phyloP scores from a whole-genome alignment of 2,329 filamentous ascomycete genomes.

The Teratosphaeriaceae sp. region DNA sequence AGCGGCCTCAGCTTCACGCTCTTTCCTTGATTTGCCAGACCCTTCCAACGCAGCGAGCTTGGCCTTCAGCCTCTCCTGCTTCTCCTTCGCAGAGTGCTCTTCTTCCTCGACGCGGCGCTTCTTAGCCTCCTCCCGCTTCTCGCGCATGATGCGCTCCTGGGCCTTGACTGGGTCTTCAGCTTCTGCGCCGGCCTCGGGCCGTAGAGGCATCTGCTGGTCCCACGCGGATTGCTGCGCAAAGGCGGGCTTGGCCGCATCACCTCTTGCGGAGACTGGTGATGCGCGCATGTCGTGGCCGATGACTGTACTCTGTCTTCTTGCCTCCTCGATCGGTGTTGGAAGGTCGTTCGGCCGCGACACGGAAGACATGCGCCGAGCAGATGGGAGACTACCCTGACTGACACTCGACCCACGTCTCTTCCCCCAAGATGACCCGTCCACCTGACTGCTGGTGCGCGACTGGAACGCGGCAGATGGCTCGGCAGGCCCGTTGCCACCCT shows the following conservation, averaged over 20 bases:
- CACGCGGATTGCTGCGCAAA: slow-evolving; percentile 26
- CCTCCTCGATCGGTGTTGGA: slow-evolving; percentile 28
- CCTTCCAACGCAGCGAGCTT: slow-evolving; percentile 28
- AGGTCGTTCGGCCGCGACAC: slow-evolving; percentile 36
- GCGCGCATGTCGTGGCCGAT: slow-evolving; percentile 31
- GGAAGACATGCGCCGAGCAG: slow-evolving; percentile 55
- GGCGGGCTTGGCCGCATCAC: slow-evolving; percentile 13
- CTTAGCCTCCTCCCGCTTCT: slow-evolving; percentile 31
- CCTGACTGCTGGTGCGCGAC: slow-evolving; percentile 61
- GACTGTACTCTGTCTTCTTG: slow-evolving; percentile 22
- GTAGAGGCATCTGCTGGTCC: slow-evolving; percentile 28
- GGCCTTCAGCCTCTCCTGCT: slow-evolving; percentile 25
- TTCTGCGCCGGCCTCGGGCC: slow-evolving; percentile 15
- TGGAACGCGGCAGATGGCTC: slow-evolving; percentile 87
- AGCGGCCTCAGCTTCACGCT: slow-evolving; percentile 28
- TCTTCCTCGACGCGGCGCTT: slow-evolving; percentile 26
- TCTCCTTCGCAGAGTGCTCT: slow-evolving; percentile 20
- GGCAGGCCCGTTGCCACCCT: slow-evolving; percentile 58
- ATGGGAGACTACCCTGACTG: slow-evolving; percentile 73
- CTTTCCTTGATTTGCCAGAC: slow-evolving; percentile 28
- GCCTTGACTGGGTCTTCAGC: slow-evolving; percentile 58
- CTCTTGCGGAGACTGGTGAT: slow-evolving; percentile 14
- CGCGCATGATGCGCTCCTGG: slow-evolving; percentile 48
- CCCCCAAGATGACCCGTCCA: slow-evolving; percentile 56
- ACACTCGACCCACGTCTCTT: slow-evolving; percentile 83